Evolutionary conservation across 768 basidiomycete genomes (phyloP).

Genomic region (Pleurotus platypus): DNA sequence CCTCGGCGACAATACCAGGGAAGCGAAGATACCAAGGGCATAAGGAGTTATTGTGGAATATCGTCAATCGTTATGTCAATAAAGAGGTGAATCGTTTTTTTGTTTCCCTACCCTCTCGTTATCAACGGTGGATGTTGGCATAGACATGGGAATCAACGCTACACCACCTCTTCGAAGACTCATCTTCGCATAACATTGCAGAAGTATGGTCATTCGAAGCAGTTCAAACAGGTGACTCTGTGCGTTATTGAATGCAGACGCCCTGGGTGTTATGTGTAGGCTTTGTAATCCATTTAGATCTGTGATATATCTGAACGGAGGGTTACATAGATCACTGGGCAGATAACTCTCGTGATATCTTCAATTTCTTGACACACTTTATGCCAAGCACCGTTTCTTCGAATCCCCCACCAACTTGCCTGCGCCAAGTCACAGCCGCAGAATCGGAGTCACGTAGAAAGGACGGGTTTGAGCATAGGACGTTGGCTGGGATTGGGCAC

Average conservation of each 20-base stretch:
- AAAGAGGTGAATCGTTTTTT: slow-evolving; percentile 61
- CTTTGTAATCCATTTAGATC: slow-evolving; percentile 7
- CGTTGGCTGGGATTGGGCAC: slow-evolving; percentile 73
- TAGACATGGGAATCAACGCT: slow-evolving; percentile 83
- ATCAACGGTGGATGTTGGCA: no score
- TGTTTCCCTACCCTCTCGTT: background rate
- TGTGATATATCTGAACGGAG: background rate
- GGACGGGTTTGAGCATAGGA: slow-evolving; percentile 50
- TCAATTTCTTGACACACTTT: slow-evolving; percentile 66
- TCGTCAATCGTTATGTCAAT: slow-evolving; percentile 68
- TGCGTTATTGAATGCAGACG: slow-evolving; percentile 60
- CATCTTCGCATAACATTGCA: slow-evolving; percentile 33
- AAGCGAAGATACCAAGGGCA: slow-evolving; percentile 24
- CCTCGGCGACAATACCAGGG: slow-evolving; percentile 13
- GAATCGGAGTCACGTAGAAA: slow-evolving; percentile 38
- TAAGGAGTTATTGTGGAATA: slow-evolving; percentile 58
- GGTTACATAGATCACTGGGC: slow-evolving; percentile 65
- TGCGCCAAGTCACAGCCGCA: slow-evolving; percentile 42
- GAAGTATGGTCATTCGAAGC: slow-evolving; percentile 86
- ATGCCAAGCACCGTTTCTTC: slow-evolving; percentile 42
- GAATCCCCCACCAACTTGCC: slow-evolving; percentile 50
- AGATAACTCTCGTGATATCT: slow-evolving; percentile 74
- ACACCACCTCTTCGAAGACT: slow-evolving; percentile 41
- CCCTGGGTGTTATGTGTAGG: slow-evolving; percentile 59
- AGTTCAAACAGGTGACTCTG: slow-evolving; percentile 84